A percentile compares a stretch with the other conserved stretches of the same genome.
Evolutionary conservation across 495 filamentous ascomycete species (phyloP).

Genomic region (Penicillium manginii): DNA sequence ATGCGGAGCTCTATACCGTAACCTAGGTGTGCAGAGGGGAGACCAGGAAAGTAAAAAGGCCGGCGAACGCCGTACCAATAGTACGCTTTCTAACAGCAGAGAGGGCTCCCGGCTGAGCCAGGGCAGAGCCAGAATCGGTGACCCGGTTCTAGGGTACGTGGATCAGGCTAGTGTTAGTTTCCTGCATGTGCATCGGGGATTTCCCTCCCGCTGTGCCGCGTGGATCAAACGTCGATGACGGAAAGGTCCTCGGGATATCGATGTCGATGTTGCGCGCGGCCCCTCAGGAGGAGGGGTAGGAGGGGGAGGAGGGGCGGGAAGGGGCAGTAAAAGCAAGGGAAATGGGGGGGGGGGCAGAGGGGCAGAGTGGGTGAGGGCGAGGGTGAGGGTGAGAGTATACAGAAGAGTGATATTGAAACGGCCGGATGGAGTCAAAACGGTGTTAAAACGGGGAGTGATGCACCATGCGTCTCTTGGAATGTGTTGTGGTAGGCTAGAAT

Average conservation of each 20-base stretch:
- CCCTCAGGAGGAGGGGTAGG: not conserved
- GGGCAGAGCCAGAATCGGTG: not conserved
- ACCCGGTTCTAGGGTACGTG: not conserved
- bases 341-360: not conserved
- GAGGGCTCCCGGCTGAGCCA: not conserved
- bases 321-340: not conserved
- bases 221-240: not conserved
- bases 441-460: not conserved
- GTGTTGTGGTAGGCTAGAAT: not conserved
- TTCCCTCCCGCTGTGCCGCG: not conserved
- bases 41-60: not conserved
- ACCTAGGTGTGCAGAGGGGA: not conserved
- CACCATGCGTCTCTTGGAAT: constrained; percentile 7
- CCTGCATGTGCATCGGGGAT: constrained; percentile 1
- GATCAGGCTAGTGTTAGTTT: not conserved
- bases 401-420: not conserved
- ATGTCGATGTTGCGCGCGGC: not conserved
- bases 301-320: not conserved
- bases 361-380: not conserved
- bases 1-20: not conserved
- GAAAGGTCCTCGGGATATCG: not conserved
- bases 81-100: not conserved
- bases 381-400: not conserved
- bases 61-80: not conserved
- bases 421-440: not conserved